Base-by-base conservation (phyloP, 1,284 basidiomycete genomes). In the Malassezia restricta region DNA sequence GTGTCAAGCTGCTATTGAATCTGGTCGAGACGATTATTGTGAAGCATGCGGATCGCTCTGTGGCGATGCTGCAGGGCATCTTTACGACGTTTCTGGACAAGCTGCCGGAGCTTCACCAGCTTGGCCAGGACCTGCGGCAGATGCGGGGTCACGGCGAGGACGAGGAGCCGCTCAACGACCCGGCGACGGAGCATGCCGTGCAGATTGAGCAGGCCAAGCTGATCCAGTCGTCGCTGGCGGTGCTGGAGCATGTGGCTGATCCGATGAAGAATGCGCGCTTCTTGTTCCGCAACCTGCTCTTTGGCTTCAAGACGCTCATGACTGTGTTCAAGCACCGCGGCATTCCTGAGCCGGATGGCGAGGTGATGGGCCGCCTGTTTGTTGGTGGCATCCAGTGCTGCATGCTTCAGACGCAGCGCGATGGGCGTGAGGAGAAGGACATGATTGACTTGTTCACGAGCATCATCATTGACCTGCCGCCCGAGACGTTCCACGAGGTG, bases 1-100 rank as follows among this genome's bases (percentile, higher is more conserved):
- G 87, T 61, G 85, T 86, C 56, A 98, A 96, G 76, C 83, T 95
- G 74, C 83, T 96, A 65, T 86, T 89, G 68, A 88, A 85, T 58
- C 79, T 95, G 32, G 81, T 88, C 47, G 94, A 98, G 59, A 82
- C 83, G 40, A 84, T 94, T 48, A 76, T 84, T 37, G 59, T 58
- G 30, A 66, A 64, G 41, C 60, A 65, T 37, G 55, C 62, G 8
- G 68, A 66, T 53, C 83, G 78, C 52, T 83, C 86, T 5, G 79
- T 81, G 5, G 78, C 79, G 53, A 77, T 90, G 31, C 76, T 95
- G 32, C 77, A 77, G 42, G 79, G 81, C 44, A 83, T 96, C 74
- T 79, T 96, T 57, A 84, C 90, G 65, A 84, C 84, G 8, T 86
- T 84, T 58, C 79, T 95, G 31, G 84, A 88, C 66, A 87, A 92